Evolutionary conservation across 1,284 basidiomycete genomes (phyloP).

Genomic region (Cryptococcus neoformans): DNA sequence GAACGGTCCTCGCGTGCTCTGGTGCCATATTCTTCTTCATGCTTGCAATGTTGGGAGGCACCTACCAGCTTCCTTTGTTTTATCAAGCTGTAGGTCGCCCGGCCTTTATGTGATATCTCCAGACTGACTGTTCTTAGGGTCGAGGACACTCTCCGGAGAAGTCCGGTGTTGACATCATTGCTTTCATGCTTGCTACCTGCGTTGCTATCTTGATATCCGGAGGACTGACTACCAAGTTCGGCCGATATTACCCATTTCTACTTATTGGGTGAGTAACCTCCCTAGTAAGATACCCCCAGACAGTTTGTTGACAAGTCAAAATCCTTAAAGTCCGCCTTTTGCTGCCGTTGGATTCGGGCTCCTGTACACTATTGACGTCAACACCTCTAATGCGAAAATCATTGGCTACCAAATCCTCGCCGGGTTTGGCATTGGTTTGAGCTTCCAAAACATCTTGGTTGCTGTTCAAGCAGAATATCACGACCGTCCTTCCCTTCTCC

Average conservation of each 20-base stretch:
- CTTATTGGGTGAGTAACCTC: slow-evolving; percentile 24
- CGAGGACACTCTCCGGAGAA: slow-evolving; percentile 45
- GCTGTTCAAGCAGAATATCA: slow-evolving; percentile 52
- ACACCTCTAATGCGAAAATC: slow-evolving; percentile 42
- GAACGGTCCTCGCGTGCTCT: slow-evolving; percentile 42
- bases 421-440: slow-evolving; percentile 44
- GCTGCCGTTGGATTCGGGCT: slow-evolving; percentile 52
- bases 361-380: slow-evolving; percentile 50
- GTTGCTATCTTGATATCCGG: slow-evolving; percentile 48
- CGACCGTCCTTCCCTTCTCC: slow-evolving; percentile 28
- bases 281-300: neutral
- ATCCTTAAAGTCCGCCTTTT: slow-evolving; percentile 29
- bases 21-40: slow-evolving; percentile 50
- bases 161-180: slow-evolving; percentile 53
- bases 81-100: slow-evolving; percentile 48
- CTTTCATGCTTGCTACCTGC: slow-evolving; percentile 50
- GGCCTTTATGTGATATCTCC: neutral
- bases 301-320: neutral
- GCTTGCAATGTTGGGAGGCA: slow-evolving; percentile 48
- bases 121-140: slow-evolving; percentile 6
- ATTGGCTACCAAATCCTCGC: slow-evolving; percentile 54
- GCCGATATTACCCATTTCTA: slow-evolving; percentile 51
- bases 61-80: slow-evolving; percentile 51
- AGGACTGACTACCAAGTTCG: slow-evolving; percentile 42
- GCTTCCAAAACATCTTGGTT: slow-evolving; percentile 47